Base-by-base conservation (phyloP, 2,329 filamentous ascomycete genomes). In the Neofusicoccum umdonicola region DNA sequence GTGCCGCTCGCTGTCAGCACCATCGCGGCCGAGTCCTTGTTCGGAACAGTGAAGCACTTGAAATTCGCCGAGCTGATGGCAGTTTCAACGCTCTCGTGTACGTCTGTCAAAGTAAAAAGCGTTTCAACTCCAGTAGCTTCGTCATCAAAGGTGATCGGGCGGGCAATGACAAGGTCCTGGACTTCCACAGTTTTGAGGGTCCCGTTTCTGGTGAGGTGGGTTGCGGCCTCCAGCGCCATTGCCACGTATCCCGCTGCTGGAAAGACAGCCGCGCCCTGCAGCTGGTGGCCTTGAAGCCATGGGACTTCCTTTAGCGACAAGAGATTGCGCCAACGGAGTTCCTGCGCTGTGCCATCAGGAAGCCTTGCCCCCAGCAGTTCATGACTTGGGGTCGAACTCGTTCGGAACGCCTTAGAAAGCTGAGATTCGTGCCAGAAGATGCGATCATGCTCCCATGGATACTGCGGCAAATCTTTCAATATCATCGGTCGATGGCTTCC, bases 211-310 rank as follows among this genome's bases (percentile, higher is more conserved):
- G 37, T 42, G 11, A 57, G 9, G 0, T 57, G 37, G 19, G 9
- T 27, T 3, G 42, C 19, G 1, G 75, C 76, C 66, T 79, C 76
- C 3, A 69, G 68, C 3, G 71, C 76, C 70, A 76, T 76, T 19
- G 70, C 64, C 9, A 78, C 65, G 57, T 76, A 78, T 7, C 70
- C 76, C 1, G 76, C 72, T 9, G 64, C 72, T 1, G 77, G 76
- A 62, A 76, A 78, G 0, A 79, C 67, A 9, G 73, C 63, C 11
- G 69, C 65, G 0, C 67, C 68, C 22, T 71, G 67, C 5, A 78
- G 67, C 4, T 65, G 62, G 61, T 80, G 78, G 41, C 77, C 75
- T 2, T 64, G 64, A 6, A 80, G 61, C 78, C 77, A 80, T 0
- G 73, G 71, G 0, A 74, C 65, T 51, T 77, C 70, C 11, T 71